Conservation (phyloP, 2,329 filamentous ascomycete species). For the Ophiostoma australiae region DNA sequence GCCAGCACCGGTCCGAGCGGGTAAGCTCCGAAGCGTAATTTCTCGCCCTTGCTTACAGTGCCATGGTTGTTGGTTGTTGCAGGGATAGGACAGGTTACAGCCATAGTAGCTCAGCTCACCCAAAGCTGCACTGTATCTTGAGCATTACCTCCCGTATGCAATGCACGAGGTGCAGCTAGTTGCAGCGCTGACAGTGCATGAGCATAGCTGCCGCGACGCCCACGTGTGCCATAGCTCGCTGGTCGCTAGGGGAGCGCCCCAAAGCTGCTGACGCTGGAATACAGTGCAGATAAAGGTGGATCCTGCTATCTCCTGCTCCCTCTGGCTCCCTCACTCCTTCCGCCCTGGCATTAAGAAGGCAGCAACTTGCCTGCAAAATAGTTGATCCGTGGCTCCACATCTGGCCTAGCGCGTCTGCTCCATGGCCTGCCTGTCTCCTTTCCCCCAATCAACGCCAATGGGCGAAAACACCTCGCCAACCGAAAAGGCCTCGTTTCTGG, state of each 20-base stretch:
- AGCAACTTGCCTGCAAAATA: conserved; percentile 22
- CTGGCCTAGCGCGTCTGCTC: conserved; percentile 12
- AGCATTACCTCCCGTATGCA: not conserved
- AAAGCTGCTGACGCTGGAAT: not conserved
- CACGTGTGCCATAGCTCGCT: not conserved
- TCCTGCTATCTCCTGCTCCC: not conserved
- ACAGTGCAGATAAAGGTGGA: conserved; percentile 5
- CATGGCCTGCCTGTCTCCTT: conserved; percentile 20
- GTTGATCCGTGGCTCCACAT: conserved; percentile 21
- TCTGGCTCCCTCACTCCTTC: not conserved
- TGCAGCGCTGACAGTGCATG: conserved; percentile 1
- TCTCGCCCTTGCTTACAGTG: not conserved
- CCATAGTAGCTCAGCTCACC: not conserved
- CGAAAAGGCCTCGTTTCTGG: conserved; percentile 29
- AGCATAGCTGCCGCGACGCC: not conserved
- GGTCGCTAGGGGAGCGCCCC: not conserved
- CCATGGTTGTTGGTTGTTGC: conserved; percentile 2
- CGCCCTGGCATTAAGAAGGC: conserved; percentile 10
- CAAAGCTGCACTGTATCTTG: not conserved
- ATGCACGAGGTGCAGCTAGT: not conserved
- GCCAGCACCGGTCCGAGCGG: not conserved
- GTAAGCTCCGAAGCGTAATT: conserved; percentile 1
- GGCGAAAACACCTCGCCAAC: conserved; percentile 36
- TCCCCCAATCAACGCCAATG: conserved; percentile 30
- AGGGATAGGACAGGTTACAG: too few relatives aligned